Evolutionary conservation across 2,329 filamentous ascomycete genomes (phyloP), one percentile per base, ranked within the genome.

Genomic region (Fusarium austroafricanum): DNA sequence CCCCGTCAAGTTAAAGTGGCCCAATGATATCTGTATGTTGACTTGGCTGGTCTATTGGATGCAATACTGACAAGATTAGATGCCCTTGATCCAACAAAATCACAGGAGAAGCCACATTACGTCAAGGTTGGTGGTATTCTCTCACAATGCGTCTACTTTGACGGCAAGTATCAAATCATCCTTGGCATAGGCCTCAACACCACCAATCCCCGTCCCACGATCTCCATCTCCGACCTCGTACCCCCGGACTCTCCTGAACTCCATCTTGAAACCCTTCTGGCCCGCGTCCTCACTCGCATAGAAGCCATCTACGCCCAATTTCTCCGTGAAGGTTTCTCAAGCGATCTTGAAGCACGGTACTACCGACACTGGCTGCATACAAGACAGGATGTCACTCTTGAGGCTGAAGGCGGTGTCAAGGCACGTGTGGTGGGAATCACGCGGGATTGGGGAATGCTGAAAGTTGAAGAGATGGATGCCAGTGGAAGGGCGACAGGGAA

Each of bases 111-210:
- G 3, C 77, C 80, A 0, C 75, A 81, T 4, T 96, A 96, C 71
- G 90, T 94, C 69, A 99, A 99, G 75, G 94, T 99, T 54, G 93
- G 93, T 53, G 96, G 96, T 8, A 96, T 99, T 65, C 86, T 98
- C 4, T 92, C 97, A 9, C 97, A 97, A 77, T 96, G 92, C 65
- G 89, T 89, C 59, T 98, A 96, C 81, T 87, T 87, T 8, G 85
- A 87, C 8, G 89, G 89, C 26, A 86, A 89, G 66, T 98, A 97
- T 79, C 92, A 95, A 67, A 87, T 97, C 39, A 90, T 98, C 18
- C 87, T 95, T 4, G 96, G 96, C 28, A 89, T 93, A 69, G 96
- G 96, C 3, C 77, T 99, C 70, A 99, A 99, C 78, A 89, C 93
- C 17, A 89, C 89, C 55, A 97, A 98, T 77, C 83, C 87, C 2